Evolutionary conservation across 371 early-diverging fungal species (phyloP), one percentile per base, ranked within the genome.

Genomic region (Haplosporangium sp.): DNA sequence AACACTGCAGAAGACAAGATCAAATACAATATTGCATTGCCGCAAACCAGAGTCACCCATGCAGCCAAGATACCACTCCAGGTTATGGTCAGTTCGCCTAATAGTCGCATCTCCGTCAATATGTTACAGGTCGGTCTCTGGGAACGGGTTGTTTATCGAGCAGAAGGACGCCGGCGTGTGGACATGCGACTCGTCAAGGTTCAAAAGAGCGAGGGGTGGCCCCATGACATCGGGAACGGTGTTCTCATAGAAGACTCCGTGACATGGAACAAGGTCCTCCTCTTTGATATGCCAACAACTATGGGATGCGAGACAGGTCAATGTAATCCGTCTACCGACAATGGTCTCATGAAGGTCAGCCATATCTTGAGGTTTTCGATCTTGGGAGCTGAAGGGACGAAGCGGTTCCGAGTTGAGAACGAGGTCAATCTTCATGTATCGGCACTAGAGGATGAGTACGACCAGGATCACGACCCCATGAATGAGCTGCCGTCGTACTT

Each of bases 251-350:
- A 65, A 16, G 58, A 55, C 9, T 40, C 64, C 18, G 57, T 64
- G 42, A 68, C 72, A 43, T 77, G 79, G 79, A 71, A 77, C 65
- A 77, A 71, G 64, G 72, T 77, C 48, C 62, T 77, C 23, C 59
- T 77, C 48, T 77, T 71, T 20, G 79, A 77, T 41, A 77, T 77
- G 79, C 79, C 79, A 6, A 54, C 46, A n/a, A n/a, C n/a, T 10
- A 72, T 79, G 66, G 76, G 76, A 16, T 8, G 55, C 11, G 79
- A 68, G 45, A 36, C 62, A 7, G 36, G 62, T 29, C 69, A 79
- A 21, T 79, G 79, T 59, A 79, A 79, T 42, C 79, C 79, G 1
- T 72, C 65, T 0, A 62, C 66, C 14, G 69, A 76, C 64, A 79
- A 68, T 58, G 79, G 69, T 11, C 47, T 79, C 16, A 71, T 77